Evolutionary conservation across 2,329 filamentous ascomycete species (phyloP), one percentile per base, ranked within the genome.

Genomic region (Penicillium hesseltinei): DNA sequence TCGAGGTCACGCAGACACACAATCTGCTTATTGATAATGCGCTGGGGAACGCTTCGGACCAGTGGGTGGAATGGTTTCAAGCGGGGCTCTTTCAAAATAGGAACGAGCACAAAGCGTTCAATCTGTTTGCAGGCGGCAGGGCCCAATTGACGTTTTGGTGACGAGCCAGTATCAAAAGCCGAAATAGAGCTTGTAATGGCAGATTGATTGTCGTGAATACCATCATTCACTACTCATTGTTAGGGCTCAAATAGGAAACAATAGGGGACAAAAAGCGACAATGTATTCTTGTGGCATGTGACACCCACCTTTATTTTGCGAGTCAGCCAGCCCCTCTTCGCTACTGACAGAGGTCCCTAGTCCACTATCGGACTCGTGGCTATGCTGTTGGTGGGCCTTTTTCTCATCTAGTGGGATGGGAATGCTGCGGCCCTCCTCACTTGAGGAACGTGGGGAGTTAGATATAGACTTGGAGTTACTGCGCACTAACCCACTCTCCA

Each of bases 1-100:
- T 97, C 93, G 49, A 97, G 83, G 76, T 97, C 93, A 74, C 93
- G 87, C 54, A 97, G 85, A 78, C 90, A 96, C 73, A 90, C 87
- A 70, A 97, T 94, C 69, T 94, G 87, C 75, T 91, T 92, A 71
- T 87, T 85, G 70, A 86, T 85, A 72, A 96, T 94, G 70, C 88
- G 88, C 73, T 84, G 82, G 47, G 91, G 91, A 63, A 92, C 86
- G 74, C 90, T 88, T 65, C 88, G 82, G 62, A 96, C 83, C 67
- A 96, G 84, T 48, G 88, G 81, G 72, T 91, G 88, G 74, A 96
- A 96, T 48, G 89, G 86, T 73, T 91, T 90, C 60, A 95, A 82
- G 33, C 83, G 81, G 23, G 86, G 77, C 70, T 92, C 88, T 62
- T 84, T 83, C 56, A 94, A 83, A 49, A 97, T 86, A 31, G 92